Evolutionary conservation across 257 asterid genomes (phyloP), one percentile per base, ranked within the genome.

Genomic region (Solanum paucissectum): DNA sequence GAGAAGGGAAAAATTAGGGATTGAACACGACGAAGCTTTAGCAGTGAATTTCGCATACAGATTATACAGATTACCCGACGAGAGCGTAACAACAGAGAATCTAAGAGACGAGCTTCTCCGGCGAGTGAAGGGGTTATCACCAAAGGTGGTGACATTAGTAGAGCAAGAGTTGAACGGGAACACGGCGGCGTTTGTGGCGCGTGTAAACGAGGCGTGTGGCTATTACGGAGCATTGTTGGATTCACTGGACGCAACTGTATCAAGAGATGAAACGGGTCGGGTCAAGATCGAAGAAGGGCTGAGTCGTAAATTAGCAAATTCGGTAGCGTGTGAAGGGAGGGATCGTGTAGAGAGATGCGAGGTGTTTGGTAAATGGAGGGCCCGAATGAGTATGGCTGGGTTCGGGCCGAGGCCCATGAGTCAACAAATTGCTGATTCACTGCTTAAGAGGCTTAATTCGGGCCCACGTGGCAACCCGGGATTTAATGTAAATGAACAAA

Each of bases 261-360:
- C 92, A 3, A 84, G 91, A 81, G 95, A 90, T 1, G 83, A 81
- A 90, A 6, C 88, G 83, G 93, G 88, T 10, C 94, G 98, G 76
- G 94, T 93, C 87, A 86, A 71, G 89, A 87, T 96, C 90, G 98
- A 96, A 92, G 95, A 91, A 66, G 98, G 95, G 32, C 89, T 96
- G 92, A 91, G 96, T 85, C 93, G 98, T 68, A 94, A 86, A 76
- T 88, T 96, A 62, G 87, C 79, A 2, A 96, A 96, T 94, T 92
- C 98, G 92, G 93, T 96, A 58, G 98, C 98, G 93, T 95, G 98
- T 90, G 98, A 96, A 88, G 98, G 98, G 52, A 91, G 92, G 90
- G 96, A 96, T 83, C 98, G 98, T 0, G 93, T 95, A 1, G 98
- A 96, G 76, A 93, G 98, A 58, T 93, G 98, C 89, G 98, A 96